Percentiles rank a stretch among this genome's conserved stretches.
phyloP scores from a whole-genome alignment of 495 filamentous ascomycete genomes.

The Emericellopsis terricola region DNA sequence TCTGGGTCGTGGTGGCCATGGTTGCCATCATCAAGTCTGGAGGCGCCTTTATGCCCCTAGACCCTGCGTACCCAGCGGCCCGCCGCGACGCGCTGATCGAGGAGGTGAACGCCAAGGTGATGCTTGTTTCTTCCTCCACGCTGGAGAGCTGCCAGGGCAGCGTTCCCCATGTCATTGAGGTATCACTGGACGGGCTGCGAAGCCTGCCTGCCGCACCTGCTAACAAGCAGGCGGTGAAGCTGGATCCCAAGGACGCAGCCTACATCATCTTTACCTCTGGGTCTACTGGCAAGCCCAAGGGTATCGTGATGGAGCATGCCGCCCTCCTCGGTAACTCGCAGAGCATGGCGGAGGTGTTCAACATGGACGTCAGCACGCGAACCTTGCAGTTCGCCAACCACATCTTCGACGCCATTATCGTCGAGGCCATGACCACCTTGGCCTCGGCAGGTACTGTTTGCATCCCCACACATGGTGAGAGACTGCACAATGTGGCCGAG shows the following conservation, averaged over 20 bases:
- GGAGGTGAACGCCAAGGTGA: neutral
- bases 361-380: slow-evolving; percentile 19
- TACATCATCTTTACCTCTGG: too few relatives aligned
- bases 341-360: slow-evolving; percentile 22
- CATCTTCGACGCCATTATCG: slow-evolving; percentile 49
- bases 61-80: slow-evolving; percentile 32
- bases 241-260: slow-evolving; percentile 23
- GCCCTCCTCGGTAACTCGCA: slow-evolving; percentile 10
- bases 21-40: slow-evolving; percentile 41
- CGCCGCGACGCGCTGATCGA: slow-evolving; percentile 14
- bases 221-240: slow-evolving; percentile 14
- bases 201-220: neutral
- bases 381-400: slow-evolving; percentile 51
- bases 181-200: neutral
- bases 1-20: slow-evolving; percentile 29
- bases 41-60: slow-evolving; percentile 36
- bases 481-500: slow-evolving; percentile 14
- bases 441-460: slow-evolving; percentile 34
- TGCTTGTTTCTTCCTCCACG: neutral
- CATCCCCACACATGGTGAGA: slow-evolving; percentile 25
- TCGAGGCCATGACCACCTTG: slow-evolving; percentile 47
- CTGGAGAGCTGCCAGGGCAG: neutral
- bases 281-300: too few relatives aligned
- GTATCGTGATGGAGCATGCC: slow-evolving; percentile 23
- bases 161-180: neutral